Evolutionary conservation across 1,139 yeast genomes (phyloP).

Genomic region (Geotrichum candidum): DNA sequence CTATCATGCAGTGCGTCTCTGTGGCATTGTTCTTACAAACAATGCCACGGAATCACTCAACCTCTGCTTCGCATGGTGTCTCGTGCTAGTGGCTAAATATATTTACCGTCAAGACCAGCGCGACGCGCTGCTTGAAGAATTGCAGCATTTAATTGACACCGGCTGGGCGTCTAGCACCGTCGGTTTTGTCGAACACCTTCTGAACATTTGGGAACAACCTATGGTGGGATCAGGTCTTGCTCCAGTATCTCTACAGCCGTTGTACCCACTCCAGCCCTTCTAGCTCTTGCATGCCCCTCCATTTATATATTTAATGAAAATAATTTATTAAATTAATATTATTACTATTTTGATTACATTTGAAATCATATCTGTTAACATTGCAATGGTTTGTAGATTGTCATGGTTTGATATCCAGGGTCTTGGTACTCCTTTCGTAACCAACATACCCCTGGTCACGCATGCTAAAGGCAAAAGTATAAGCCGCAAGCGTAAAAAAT

Average conservation of each 20-base stretch:
- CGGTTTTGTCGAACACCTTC: not conserved
- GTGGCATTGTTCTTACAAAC: constrained; percentile 1
- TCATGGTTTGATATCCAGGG: constrained; percentile 5
- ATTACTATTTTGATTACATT: not conserved
- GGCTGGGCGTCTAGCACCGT: not conserved
- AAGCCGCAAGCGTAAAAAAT: constrained; percentile 6
- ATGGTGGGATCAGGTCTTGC: no score
- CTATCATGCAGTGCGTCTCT: not conserved
- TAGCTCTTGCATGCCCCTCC: no score
- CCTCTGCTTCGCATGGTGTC: not conserved
- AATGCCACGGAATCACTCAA: not conserved
- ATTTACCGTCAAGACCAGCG: not conserved
- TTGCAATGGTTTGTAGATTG: not conserved
- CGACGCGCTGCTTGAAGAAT: not conserved
- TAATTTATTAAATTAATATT: not conserved
- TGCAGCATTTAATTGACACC: not conserved
- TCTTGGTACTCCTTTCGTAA: not conserved
- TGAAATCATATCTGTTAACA: not conserved
- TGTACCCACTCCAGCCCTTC: no score
- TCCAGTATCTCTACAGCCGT: no score
- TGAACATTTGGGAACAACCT: not conserved
- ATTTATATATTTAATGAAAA: no score
- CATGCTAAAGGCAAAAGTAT: constrained; percentile 1
- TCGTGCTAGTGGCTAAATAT: not conserved
- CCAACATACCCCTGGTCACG: constrained; percentile 1